Evolutionary conservation across 345 rosid genomes (phyloP).

Genomic region (Linum lewisii): DNA sequence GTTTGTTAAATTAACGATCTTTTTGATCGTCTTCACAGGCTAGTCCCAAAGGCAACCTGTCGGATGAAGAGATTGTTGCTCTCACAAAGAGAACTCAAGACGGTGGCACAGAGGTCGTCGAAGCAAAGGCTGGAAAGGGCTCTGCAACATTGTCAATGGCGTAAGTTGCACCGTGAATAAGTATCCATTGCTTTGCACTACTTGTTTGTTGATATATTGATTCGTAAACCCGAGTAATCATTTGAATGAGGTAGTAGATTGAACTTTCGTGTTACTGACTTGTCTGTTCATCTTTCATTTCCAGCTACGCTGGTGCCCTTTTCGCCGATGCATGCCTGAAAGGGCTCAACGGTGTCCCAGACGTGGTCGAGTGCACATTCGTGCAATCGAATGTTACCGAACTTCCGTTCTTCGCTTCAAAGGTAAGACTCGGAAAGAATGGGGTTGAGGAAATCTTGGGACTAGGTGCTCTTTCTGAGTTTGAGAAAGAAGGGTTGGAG

Average conservation of each 20-base stretch:
- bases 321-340: conserved; percentile 83
- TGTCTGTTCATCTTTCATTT: conserved; percentile 3
- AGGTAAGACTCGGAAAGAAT: conserved; percentile 73
- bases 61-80: conserved; percentile 46
- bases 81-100: conserved; percentile 86
- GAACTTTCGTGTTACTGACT: not conserved
- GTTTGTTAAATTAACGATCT: conserved; percentile 2
- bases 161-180: conserved; percentile 35
- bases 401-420: conserved; percentile 78
- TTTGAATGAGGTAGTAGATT: not conserved
- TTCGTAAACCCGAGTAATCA: not conserved
- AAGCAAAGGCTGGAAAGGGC: conserved; percentile 93
- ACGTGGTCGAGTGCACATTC: conserved; percentile 65
- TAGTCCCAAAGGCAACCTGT: conserved; percentile 59
- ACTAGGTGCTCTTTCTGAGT: conserved; percentile 68
- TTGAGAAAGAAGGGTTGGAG: conserved; percentile 58
- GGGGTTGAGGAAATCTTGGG: conserved; percentile 73
- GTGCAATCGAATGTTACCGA: conserved; percentile 72
- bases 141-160: conserved; percentile 90
- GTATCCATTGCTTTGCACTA: not conserved
- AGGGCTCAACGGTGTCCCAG: conserved; percentile 76
- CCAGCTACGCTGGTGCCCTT: conserved; percentile 79
- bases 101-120: conserved; percentile 87
- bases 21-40: conserved; percentile 33
- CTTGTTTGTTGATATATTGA: not conserved